phyloP scores from a whole-genome alignment of 768 basidiomycete species.

The Calocybe indica region DNA sequence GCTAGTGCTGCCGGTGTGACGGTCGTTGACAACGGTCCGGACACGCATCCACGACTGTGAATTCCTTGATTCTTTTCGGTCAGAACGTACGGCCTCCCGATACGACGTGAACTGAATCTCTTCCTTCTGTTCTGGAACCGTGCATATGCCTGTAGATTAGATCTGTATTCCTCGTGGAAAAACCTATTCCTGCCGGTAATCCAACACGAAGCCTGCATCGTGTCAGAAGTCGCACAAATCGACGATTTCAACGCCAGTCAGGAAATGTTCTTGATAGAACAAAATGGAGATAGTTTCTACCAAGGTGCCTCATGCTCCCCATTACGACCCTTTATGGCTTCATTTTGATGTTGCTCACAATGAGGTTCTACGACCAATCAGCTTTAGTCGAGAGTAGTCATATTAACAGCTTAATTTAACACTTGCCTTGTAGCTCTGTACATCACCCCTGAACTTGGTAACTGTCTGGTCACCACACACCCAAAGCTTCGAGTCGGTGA shows the following conservation, averaged over 20 bases:
- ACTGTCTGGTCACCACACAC: constrained; percentile 85
- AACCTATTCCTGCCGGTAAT: too few relatives aligned
- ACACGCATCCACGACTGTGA: too few relatives aligned
- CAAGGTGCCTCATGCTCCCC: background rate
- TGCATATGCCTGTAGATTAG: too few relatives aligned
- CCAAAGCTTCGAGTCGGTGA: constrained; percentile 59
- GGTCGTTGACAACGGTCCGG: constrained; percentile 9
- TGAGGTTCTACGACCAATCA: constrained; percentile 60
- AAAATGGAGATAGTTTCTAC: background rate
- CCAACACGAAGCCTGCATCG: too few relatives aligned
- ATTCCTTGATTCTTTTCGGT: too few relatives aligned
- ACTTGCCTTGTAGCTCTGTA: constrained; percentile 83
- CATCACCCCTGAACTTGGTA: constrained; percentile 82
- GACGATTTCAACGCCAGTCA: too few relatives aligned
- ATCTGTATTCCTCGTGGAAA: too few relatives aligned
- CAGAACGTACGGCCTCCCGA: too few relatives aligned
- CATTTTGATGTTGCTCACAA: constrained; percentile 65
- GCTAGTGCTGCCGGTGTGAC: constrained; percentile 18
- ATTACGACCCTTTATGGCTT: constrained; percentile 31
- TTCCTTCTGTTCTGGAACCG: too few relatives aligned
- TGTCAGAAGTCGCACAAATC: too few relatives aligned
- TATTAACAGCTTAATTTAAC: constrained; percentile 8
- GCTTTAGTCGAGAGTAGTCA: too few relatives aligned
- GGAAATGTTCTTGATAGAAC: background rate
- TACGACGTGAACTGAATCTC: too few relatives aligned